Evolutionary conservation across 106 monocot genomes (phyloP).

Genomic region (Phalaenopsis aphrodite): DNA sequence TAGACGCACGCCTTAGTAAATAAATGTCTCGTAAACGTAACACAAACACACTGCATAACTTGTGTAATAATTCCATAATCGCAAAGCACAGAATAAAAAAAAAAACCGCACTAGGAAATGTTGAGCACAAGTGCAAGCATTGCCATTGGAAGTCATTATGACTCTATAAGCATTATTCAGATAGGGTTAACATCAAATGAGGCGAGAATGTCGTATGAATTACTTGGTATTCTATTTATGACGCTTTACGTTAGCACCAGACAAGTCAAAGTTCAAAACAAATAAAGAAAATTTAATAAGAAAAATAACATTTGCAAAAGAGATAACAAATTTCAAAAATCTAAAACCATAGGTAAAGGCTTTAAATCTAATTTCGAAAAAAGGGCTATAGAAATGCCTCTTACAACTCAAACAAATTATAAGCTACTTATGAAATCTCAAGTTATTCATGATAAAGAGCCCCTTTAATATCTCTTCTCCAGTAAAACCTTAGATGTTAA

Average conservation of each 20-base stretch:
- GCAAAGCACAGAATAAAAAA: too few species aligned
- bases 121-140: too few species aligned
- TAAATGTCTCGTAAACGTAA: not conserved
- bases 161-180: not conserved
- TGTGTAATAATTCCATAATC: not conserved
- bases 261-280: not conserved
- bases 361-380: not conserved
- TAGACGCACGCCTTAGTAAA: not conserved
- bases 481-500: not conserved
- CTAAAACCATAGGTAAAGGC: not conserved
- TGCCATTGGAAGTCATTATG: not conserved
- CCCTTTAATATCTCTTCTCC: not conserved
- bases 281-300: not conserved
- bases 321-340: not conserved
- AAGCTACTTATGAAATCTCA: not conserved
- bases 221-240: not conserved
- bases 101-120: too few species aligned
- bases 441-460: not conserved
- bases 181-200: not conserved
- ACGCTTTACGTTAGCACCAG: not conserved
- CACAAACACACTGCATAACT: not conserved
- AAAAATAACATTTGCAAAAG: too few species aligned
- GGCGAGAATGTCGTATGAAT: not conserved
- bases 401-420: not conserved
- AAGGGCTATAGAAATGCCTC: not conserved